Base-by-base conservation (phyloP, 2,329 filamentous ascomycete species). In the Cladophialophora exuberans region DNA sequence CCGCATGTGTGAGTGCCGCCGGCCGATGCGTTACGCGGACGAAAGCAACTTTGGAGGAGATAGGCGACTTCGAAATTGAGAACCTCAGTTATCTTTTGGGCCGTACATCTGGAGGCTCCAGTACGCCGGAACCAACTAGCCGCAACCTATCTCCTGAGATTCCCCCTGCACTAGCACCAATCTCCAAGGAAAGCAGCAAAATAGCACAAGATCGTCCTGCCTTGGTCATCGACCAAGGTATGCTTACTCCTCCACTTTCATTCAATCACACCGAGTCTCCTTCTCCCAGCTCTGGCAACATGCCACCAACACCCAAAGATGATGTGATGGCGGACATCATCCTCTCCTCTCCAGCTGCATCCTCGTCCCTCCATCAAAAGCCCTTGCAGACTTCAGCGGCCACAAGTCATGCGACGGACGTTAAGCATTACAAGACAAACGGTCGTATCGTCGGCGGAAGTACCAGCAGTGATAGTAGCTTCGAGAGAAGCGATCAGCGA, bases 11-110 rank as follows among this genome's bases (percentile, higher is more conserved):
- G 22, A 87, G 90, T 63, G 88, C 90, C 18, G 91, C 92, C 39
- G 93, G 93, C 35, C 91, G 96, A 64, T 97, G 93, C 70, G 88
- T 96, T 17, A 86, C 88, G 5, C 93, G 92, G 73, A 88, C 92
- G 9, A 90, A 90, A 65, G 81, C 84, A 68, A 85, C 95, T 39
- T 87, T 99, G 54, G 91, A 96, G 72, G 83, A 88, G 57, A 90
- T 94, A 60, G 91, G 92, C 17, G 92, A 96, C 70, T 96, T 96
- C 62, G 91, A 96, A 70, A 42, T 63, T 25, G 58, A 61, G 26
- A 52, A 54, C 39, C 26, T 56, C 13, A 42, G 42, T 11, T 52
- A 58, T 26, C 44, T 58, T 20, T 26, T 54, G 13, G 55, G 52
- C 17, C 20, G 58, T 11, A 52, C 20, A 13, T 61, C 58, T n/a